Conservation (phyloP, 768 basidiomycete genomes). For the Lyophyllum atratum region DNA sequence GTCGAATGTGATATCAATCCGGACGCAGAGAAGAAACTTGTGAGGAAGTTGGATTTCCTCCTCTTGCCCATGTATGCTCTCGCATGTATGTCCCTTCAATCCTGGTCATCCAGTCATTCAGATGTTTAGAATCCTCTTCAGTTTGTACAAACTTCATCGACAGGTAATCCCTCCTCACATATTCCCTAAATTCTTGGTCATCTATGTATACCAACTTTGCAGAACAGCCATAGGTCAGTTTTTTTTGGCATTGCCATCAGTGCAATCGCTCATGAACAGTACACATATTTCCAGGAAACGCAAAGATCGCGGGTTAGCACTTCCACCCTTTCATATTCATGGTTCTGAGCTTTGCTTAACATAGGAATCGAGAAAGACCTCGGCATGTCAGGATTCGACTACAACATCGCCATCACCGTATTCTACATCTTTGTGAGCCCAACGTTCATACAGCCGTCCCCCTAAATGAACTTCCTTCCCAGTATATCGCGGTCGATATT, state of each 20-base stretch:
- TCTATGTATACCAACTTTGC: background rate
- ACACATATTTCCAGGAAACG: constrained; percentile 16
- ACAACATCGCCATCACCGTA: constrained; percentile 35
- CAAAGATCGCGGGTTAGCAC: constrained; percentile 22
- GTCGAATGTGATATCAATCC: constrained; percentile 11
- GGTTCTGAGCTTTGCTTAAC: background rate
- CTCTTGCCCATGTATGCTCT: constrained; percentile 33
- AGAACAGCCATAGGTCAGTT: constrained; percentile 24
- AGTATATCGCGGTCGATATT: constrained; percentile 24
- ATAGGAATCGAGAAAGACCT: constrained; percentile 34
- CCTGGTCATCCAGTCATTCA: background rate
- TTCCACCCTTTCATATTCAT: background rate
- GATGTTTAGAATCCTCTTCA: background rate
- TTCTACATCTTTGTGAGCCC: constrained; percentile 30
- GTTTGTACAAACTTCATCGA: constrained; percentile 26
- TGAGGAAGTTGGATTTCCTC: constrained; percentile 36
- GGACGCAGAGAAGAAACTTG: constrained; percentile 35
- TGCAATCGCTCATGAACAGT: background rate
- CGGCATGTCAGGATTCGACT: constrained; percentile 35
- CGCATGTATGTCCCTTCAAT: constrained; percentile 18
- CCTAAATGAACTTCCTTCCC: background rate
- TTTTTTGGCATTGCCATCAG: background rate
- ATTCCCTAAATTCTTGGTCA: background rate
- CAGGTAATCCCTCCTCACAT: constrained; percentile 5
- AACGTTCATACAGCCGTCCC: background rate